Evolutionary conservation across 2,329 filamentous ascomycete genomes (phyloP).

Genomic region (Penicillium expansum): DNA sequence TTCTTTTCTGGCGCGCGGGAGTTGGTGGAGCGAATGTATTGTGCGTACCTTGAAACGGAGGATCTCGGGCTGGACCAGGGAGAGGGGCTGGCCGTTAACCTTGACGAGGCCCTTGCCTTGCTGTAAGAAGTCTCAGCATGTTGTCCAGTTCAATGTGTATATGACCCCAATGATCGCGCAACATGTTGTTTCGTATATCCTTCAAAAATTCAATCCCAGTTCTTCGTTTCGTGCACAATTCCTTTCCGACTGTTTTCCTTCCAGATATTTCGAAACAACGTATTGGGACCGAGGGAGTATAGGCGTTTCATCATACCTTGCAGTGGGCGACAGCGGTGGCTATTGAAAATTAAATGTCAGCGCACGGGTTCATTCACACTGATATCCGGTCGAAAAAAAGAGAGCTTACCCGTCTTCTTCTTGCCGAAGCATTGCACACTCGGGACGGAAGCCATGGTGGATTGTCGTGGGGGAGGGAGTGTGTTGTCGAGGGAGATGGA

Average conservation of each 20-base stretch:
- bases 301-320: slow-evolving; percentile 62
- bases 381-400: slow-evolving; percentile 6
- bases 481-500: slow-evolving; percentile 41
- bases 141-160: slow-evolving; percentile 15
- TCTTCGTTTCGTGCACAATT: slow-evolving; percentile 9
- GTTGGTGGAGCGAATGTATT: slow-evolving; percentile 7
- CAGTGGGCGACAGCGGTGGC: slow-evolving; percentile 88
- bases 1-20: slow-evolving; percentile 3
- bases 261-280: slow-evolving; percentile 16
- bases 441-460: slow-evolving; percentile 73
- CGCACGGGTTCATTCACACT: slow-evolving; percentile 15
- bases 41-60: slow-evolving; percentile 86
- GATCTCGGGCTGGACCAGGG: slow-evolving; percentile 92
- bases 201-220: slow-evolving; percentile 10
- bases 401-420: slow-evolving; percentile 69
- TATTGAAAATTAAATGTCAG: slow-evolving; percentile 41
- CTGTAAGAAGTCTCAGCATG: slow-evolving; percentile 45
- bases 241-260: slow-evolving; percentile 11
- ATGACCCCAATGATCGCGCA: slow-evolving; percentile 17
- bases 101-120: slow-evolving; percentile 88
- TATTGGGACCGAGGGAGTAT: slow-evolving; percentile 15
- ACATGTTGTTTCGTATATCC: slow-evolving; percentile 10
- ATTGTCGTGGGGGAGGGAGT: slow-evolving; percentile 41
- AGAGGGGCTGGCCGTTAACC: slow-evolving; percentile 96
- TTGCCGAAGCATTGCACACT: slow-evolving; percentile 99